Conservation (phyloP, 257 asterid species). For the Solanum sitiens region DNA sequence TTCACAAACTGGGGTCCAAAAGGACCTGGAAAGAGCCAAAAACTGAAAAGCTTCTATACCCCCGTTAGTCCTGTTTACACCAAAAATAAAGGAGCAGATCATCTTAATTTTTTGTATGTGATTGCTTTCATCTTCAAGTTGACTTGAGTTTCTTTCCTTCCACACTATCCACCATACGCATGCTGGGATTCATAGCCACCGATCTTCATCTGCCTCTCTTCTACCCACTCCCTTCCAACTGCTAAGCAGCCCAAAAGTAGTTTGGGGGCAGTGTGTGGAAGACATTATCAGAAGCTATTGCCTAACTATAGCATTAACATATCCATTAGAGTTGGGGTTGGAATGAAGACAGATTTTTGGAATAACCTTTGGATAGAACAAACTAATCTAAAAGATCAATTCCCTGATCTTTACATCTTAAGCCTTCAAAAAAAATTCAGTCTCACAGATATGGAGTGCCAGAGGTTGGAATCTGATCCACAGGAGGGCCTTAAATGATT, state of each 20-base stretch:
- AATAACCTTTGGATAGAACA: background rate
- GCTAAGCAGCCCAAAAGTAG: background rate
- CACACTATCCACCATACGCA: background rate
- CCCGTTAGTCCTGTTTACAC: background rate
- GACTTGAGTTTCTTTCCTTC: background rate
- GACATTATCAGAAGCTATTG: background rate
- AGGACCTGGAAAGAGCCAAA: background rate
- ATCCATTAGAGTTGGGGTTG: background rate
- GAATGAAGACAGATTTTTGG: background rate
- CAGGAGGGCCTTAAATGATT: background rate
- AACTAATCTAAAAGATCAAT: background rate
- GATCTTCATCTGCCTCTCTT: background rate
- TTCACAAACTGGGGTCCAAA: background rate
- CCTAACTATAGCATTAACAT: background rate
- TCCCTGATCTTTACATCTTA: background rate
- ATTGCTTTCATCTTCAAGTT: background rate
- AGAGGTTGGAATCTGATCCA: background rate
- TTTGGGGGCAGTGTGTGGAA: background rate
- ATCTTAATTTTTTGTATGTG: background rate
- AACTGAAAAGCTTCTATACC: background rate
- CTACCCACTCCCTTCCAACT: background rate
- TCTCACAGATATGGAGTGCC: background rate
- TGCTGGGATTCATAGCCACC: background rate
- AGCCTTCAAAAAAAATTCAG: background rate
- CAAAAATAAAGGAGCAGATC: background rate